Evolutionary conservation across 1,284 basidiomycete genomes (phyloP).

Genomic region (Cerrena zonata): DNA sequence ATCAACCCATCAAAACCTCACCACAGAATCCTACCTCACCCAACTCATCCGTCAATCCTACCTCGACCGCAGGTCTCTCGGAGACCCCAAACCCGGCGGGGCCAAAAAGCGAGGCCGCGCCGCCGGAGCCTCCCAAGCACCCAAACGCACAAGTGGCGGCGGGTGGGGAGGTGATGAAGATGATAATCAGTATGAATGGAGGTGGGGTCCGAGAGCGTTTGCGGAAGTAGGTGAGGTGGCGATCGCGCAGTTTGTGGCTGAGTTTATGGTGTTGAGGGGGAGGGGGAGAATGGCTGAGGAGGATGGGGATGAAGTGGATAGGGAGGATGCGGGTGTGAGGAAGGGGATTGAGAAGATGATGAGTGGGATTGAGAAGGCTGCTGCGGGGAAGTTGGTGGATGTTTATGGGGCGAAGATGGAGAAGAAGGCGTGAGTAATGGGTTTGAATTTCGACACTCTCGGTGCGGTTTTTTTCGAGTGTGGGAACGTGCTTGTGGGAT

Average conservation of each 20-base stretch:
- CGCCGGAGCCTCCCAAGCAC: slow-evolving; percentile 35
- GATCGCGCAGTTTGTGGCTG: slow-evolving; percentile 60
- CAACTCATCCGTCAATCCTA: slow-evolving; percentile 60
- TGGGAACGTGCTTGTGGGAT: too few relatives aligned
- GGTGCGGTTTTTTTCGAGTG: too few relatives aligned
- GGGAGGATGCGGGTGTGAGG: slow-evolving; percentile 52
- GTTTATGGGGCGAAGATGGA: too few relatives aligned
- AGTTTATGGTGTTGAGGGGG: slow-evolving; percentile 62
- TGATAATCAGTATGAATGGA: slow-evolving; percentile 62
- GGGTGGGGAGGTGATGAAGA: slow-evolving; percentile 37
- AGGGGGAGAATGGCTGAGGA: slow-evolving; percentile 36
- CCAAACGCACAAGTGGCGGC: too few relatives aligned
- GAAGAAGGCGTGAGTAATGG: too few relatives aligned
- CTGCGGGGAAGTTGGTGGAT: slow-evolving; percentile 36
- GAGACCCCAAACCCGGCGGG: slow-evolving; percentile 31
- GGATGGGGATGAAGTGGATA: slow-evolving; percentile 43
- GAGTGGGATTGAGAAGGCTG: slow-evolving; percentile 54
- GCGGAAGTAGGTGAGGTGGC: slow-evolving; percentile 67
- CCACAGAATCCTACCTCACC: slow-evolving; percentile 54
- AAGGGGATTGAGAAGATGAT: slow-evolving; percentile 44
- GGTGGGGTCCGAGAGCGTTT: slow-evolving; percentile 70
- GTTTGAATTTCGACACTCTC: too few relatives aligned
- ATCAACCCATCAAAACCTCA: slow-evolving; percentile 40
- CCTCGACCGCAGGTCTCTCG: slow-evolving; percentile 52
- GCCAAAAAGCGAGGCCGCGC: slow-evolving; percentile 47